Percentiles rank a stretch among this genome's conserved stretches.
Evolutionary conservation across 148 eudicot genomes (phyloP).

Genomic region (Persicaria tinctoria): DNA sequence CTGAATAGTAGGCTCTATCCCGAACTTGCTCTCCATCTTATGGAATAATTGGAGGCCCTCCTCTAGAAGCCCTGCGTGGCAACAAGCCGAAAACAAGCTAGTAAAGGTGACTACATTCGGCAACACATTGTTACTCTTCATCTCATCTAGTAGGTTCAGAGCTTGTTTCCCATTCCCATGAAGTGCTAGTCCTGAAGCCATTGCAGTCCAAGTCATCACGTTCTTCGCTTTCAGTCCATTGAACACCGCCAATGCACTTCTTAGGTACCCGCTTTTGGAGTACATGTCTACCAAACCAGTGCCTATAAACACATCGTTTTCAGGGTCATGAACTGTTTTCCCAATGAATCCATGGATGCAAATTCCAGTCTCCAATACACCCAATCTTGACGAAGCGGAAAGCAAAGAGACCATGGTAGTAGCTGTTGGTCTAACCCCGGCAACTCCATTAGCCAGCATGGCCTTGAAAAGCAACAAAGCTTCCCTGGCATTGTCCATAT

Average conservation of each 20-base stretch:
- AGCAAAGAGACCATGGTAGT: conserved; percentile 47
- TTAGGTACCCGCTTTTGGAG: conserved; percentile 51
- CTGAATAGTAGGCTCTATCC: conserved; percentile 34
- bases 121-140: conserved; percentile 35
- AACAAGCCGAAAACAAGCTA: conserved; percentile 47
- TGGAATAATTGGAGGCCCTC: conserved; percentile 38
- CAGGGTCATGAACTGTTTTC: conserved; percentile 29
- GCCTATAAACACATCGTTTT: conserved; percentile 39
- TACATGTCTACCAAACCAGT: conserved; percentile 62
- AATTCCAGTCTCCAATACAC: conserved; percentile 53
- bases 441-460: conserved; percentile 29
- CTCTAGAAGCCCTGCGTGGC: conserved; percentile 44
- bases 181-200: conserved; percentile 55
- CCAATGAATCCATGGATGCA: conserved; percentile 45
- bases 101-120: conserved; percentile 56
- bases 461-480: conserved; percentile 31
- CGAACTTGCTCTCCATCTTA: conserved; percentile 33
- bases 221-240: conserved; percentile 44
- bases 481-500: conserved; percentile 19
- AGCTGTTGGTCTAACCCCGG: conserved; percentile 25
- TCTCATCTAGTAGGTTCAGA: conserved; percentile 38
- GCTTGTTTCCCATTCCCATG: conserved; percentile 49
- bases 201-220: conserved; percentile 63
- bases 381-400: conserved; percentile 35
- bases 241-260: conserved; percentile 38